These are phyloP conservation scores for Ustilago xerochloae DNA, from an alignment of 1,284 basidiomycete species.

Conservation along the genomic window DNA sequence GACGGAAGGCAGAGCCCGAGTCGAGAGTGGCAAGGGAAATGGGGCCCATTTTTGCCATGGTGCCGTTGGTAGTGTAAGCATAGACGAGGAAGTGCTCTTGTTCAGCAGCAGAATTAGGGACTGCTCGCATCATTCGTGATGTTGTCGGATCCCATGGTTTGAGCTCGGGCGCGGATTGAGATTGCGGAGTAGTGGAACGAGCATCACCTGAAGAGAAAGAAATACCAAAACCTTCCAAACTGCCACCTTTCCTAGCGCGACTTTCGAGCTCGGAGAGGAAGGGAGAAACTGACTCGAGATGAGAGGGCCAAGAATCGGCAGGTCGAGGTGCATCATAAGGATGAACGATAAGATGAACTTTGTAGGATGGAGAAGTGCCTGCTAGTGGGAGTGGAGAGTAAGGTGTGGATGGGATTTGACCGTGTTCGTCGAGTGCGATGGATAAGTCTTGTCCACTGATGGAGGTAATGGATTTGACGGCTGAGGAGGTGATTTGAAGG, in stretches of 20 bases:
- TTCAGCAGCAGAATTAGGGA: slow-evolving; percentile 51
- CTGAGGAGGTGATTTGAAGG: background rate
- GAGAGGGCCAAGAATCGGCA: slow-evolving; percentile 54
- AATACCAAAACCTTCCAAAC: slow-evolving; percentile 59
- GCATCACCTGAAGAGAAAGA: slow-evolving; percentile 47
- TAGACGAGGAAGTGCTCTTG: slow-evolving; percentile 54
- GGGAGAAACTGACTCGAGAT: slow-evolving; percentile 55
- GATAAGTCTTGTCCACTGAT: slow-evolving; percentile 42
- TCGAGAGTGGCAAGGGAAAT: slow-evolving; percentile 56
- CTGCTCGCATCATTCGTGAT: slow-evolving; percentile 46
- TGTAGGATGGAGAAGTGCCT: slow-evolving; percentile 57
- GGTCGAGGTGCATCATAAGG: slow-evolving; percentile 45
- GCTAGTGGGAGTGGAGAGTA: slow-evolving; percentile 57
- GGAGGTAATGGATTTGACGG: background rate
- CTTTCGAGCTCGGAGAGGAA: slow-evolving; percentile 59
- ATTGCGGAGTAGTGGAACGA: background rate
- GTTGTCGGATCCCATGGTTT: slow-evolving; percentile 56
- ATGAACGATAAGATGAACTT: slow-evolving; percentile 58
- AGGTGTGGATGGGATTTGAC: slow-evolving; percentile 53
- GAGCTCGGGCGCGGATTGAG: background rate
- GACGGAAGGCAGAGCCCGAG: slow-evolving; percentile 22
- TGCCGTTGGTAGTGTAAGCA: slow-evolving; percentile 52
- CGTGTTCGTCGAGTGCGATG: slow-evolving; percentile 49
- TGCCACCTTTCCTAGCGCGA: slow-evolving; percentile 47
- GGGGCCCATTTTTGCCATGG: slow-evolving; percentile 49